Percentiles rank a stretch among this genome's conserved stretches.
These are phyloP conservation scores for Annona squamosa DNA, from an alignment of 164 flowering plant genomes.

Conservation along the genomic window DNA sequence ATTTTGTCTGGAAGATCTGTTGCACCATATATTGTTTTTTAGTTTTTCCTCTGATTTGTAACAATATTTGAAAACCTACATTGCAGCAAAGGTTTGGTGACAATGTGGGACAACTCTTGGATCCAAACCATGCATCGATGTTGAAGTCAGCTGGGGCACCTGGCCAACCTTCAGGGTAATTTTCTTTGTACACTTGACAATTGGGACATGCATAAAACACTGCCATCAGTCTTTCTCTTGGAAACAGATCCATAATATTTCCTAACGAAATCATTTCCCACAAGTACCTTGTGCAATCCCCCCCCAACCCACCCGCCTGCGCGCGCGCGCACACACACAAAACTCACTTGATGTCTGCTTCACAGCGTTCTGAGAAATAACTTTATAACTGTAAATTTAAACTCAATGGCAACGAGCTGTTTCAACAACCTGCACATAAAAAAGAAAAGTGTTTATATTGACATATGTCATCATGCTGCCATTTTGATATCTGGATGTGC, in stretches of 20 bases:
- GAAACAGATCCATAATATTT: too few species aligned
- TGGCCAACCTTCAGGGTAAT: conserved; percentile 87
- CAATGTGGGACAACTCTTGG: conserved; percentile 71
- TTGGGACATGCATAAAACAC: neutral
- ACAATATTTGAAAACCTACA: neutral
- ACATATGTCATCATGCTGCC: neutral
- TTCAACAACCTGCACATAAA: neutral
- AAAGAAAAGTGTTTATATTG: neutral
- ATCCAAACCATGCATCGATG: conserved; percentile 71
- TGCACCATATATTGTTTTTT: neutral
- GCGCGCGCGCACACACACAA: too few species aligned
- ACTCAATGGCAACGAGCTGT: too few species aligned
- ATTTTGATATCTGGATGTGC: too few species aligned
- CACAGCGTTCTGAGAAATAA: too few species aligned
- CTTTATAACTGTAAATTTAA: too few species aligned
- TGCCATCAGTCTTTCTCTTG: neutral
- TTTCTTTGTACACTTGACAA: conserved; percentile 5
- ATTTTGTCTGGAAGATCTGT: neutral
- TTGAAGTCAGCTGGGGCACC: conserved; percentile 73
- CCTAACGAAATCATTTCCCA: too few species aligned
- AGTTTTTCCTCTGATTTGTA: neutral
- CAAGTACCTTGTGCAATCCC: too few species aligned
- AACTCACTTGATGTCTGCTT: too few species aligned
- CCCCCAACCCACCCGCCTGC: too few species aligned
- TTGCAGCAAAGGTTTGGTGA: conserved; percentile 81